Conservation (phyloP, 1,284 basidiomycete species). For the Omphalotus olearius region DNA sequence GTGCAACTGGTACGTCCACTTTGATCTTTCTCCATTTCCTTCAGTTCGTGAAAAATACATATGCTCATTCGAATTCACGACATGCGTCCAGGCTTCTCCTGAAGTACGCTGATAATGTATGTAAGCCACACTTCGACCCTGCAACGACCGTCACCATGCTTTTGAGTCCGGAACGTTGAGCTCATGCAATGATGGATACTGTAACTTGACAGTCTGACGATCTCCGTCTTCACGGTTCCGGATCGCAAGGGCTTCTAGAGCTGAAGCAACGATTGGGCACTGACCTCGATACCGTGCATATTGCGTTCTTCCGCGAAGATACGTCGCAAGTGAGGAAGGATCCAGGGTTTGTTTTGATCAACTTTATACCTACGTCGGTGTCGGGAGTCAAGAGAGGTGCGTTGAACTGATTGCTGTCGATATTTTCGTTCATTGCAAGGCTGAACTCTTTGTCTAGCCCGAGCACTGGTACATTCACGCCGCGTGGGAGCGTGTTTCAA, state of each 20-base stretch:
- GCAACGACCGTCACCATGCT: neutral
- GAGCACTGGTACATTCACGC: constrained; percentile 40
- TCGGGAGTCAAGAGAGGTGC: constrained; percentile 37
- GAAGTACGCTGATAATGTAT: constrained; percentile 13
- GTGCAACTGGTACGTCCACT: constrained; percentile 11
- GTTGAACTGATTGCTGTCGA: constrained; percentile 10
- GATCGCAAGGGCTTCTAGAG: constrained; percentile 35
- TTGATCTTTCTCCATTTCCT: neutral
- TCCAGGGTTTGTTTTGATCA: constrained; percentile 36
- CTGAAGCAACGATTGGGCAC: constrained; percentile 33
- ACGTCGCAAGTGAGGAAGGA: constrained; percentile 19
- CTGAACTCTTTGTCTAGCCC: constrained; percentile 26
- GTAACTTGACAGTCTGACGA: constrained; percentile 24
- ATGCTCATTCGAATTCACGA: too few species aligned
- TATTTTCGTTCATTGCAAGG: neutral
- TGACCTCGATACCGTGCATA: constrained; percentile 30
- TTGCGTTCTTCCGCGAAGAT: constrained; percentile 39
- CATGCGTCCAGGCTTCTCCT: constrained; percentile 8
- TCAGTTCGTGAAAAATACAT: neutral
- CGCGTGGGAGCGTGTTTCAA: constrained; percentile 37
- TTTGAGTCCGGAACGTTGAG: too few species aligned
- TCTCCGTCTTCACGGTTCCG: constrained; percentile 29
- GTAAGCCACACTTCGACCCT: neutral
- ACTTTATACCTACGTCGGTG: constrained; percentile 35
- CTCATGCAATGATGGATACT: neutral